A percentile compares a stretch with the other conserved stretches of the same genome.
Evolutionary conservation across 805 yeast species (phyloP).

Genomic region (Lipomyces kockii): DNA sequence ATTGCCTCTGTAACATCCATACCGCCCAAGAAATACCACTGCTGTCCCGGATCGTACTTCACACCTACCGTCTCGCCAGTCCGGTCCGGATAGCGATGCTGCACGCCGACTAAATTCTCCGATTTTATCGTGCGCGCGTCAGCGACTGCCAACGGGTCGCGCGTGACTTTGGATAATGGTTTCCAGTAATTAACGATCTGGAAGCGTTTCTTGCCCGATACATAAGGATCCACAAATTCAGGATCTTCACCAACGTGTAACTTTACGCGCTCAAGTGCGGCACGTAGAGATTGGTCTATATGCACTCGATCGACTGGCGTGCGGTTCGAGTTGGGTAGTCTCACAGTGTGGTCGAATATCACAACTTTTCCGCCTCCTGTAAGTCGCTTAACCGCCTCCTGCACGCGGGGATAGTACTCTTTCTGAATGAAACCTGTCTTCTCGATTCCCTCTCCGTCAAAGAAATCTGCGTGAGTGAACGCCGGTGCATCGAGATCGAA

Average conservation of each 20-base stretch:
- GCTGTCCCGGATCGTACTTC: conserved; percentile 33
- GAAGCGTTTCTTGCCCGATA: conserved; percentile 22
- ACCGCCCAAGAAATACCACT: conserved; percentile 33
- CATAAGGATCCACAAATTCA: conserved; percentile 25
- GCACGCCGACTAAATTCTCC: conserved; percentile 32
- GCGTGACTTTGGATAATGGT: conserved; percentile 34
- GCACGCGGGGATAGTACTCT: conserved; percentile 37
- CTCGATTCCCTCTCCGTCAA: conserved; percentile 22
- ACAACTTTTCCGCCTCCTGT: conserved; percentile 37
- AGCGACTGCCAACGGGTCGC: conserved; percentile 37
- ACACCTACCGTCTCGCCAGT: conserved; percentile 38
- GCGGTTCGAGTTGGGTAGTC: conserved; percentile 31
- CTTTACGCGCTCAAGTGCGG: conserved; percentile 35
- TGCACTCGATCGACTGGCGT: conserved; percentile 37
- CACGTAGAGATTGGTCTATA: conserved; percentile 39
- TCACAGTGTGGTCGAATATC: conserved; percentile 39
- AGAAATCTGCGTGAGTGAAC: conserved; percentile 23
- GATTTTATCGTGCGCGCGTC: conserved; percentile 29
- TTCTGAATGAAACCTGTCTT: conserved; percentile 18
- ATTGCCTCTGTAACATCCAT: conserved; percentile 36
- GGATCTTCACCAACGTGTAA: conserved; percentile 37
- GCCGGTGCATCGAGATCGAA: conserved; percentile 20
- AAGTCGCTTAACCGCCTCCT: conserved; percentile 31
- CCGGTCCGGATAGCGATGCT: conserved; percentile 36
- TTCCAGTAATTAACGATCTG: conserved; percentile 40